phyloP scores from a whole-genome alignment of 805 yeast species.

The Ogataea glucozyma region DNA sequence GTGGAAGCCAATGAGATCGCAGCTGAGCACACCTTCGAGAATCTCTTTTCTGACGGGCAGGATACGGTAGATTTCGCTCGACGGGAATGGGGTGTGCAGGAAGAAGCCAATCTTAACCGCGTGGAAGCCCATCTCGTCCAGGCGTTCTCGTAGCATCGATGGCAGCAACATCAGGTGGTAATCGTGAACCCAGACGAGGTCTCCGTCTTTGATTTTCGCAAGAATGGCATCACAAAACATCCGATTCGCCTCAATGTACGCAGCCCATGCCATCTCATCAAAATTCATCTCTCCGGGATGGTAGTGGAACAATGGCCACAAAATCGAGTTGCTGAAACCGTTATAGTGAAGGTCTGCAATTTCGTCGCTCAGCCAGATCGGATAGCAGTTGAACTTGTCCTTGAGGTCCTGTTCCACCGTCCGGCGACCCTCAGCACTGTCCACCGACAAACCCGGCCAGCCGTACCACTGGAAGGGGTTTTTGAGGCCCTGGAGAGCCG shows the following conservation, averaged over 20 bases:
- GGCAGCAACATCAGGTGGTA: constrained; percentile 96
- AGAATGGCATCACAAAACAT: constrained; percentile 77
- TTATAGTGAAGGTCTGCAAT: constrained; percentile 95
- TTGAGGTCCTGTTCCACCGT: constrained; percentile 68
- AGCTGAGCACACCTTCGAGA: constrained; percentile 84
- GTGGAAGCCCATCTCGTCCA: constrained; percentile 44
- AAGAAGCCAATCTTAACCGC: constrained; percentile 87
- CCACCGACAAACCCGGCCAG: constrained; percentile 94
- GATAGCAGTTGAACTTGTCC: constrained; percentile 83
- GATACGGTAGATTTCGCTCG: constrained; percentile 92
- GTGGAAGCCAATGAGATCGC: constrained; percentile 96
- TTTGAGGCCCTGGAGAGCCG: constrained; percentile 90
- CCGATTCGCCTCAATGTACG: constrained; percentile 89
- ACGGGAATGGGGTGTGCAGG: constrained; percentile 97
- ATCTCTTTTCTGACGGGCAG: constrained; percentile 94
- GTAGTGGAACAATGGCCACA: constrained; percentile 98
- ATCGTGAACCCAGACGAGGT: constrained; percentile 96
- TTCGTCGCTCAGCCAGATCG: constrained; percentile 83
- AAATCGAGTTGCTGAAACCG: constrained; percentile 89
- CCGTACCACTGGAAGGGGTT: constrained; percentile 96
- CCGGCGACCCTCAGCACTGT: constrained; percentile 63
- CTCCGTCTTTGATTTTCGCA: constrained; percentile 71
- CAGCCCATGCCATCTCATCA: constrained; percentile 97
- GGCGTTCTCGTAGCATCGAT: constrained; percentile 70
- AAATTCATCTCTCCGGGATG: constrained; percentile 99